Conservation (phyloP, 306 rosid genomes). For the Carpinus viminea region DNA sequence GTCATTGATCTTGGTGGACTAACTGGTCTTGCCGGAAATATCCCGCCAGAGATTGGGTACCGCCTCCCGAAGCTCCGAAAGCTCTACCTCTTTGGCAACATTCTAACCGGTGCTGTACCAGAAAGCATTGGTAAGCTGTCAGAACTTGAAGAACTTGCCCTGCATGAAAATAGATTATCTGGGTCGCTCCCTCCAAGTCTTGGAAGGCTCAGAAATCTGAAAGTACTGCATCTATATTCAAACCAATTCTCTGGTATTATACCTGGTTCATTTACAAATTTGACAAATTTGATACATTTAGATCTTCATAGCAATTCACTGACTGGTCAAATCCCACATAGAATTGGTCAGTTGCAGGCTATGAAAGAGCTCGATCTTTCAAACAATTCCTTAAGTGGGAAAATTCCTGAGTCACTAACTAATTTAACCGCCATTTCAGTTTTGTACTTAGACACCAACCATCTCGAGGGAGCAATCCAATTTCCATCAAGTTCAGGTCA, state of each 20-base stretch:
- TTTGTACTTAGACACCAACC: slow-evolving; percentile 47
- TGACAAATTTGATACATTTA: slow-evolving; percentile 47
- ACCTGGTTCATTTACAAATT: slow-evolving; percentile 45
- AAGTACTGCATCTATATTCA: slow-evolving; percentile 35
- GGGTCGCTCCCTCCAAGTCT: slow-evolving; percentile 56
- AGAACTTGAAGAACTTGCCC: slow-evolving; percentile 54
- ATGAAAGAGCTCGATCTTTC: slow-evolving; percentile 63
- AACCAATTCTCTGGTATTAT: slow-evolving; percentile 51
- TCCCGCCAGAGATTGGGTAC: slow-evolving; percentile 50
- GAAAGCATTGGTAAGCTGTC: slow-evolving; percentile 59
- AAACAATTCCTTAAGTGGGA: slow-evolving; percentile 49
- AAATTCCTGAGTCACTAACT: slow-evolving; percentile 47
- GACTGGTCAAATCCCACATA: slow-evolving; percentile 41
- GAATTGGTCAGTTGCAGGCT: slow-evolving; percentile 45
- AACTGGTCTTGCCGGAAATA: slow-evolving; percentile 51
- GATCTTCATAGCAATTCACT: slow-evolving; percentile 52
- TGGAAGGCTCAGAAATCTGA: slow-evolving; percentile 45
- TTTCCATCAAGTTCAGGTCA: slow-evolving; percentile 55
- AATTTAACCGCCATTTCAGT: slow-evolving; percentile 52
- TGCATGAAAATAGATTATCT: slow-evolving; percentile 54
- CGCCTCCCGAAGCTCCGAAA: slow-evolving; percentile 49
- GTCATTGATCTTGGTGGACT: slow-evolving; percentile 63
- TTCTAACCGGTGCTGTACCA: slow-evolving; percentile 60
- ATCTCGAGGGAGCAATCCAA: slow-evolving; percentile 54
- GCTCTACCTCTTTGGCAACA: slow-evolving; percentile 59